phyloP scores from a whole-genome alignment of 1,139 yeast species.

The Kodamaea sp. region DNA sequence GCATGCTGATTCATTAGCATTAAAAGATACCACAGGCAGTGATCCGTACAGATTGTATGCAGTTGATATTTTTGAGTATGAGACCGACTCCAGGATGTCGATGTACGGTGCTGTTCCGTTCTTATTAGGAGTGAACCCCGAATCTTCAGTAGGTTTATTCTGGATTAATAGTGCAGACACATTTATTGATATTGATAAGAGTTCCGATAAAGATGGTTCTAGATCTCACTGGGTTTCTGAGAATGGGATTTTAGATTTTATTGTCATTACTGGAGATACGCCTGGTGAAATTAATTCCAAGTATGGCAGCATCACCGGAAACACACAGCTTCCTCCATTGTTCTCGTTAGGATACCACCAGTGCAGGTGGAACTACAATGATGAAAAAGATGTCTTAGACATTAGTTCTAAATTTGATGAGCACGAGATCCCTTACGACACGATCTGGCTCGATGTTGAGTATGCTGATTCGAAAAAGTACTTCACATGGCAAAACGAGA shows the following conservation, averaged over 20 bases:
- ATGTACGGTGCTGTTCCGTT: slow-evolving; percentile 96
- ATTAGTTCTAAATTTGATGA: slow-evolving; percentile 72
- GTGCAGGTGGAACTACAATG: slow-evolving; percentile 96
- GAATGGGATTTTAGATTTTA: slow-evolving; percentile 76
- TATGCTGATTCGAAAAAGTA: slow-evolving; percentile 84
- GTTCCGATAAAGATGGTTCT: slow-evolving; percentile 22
- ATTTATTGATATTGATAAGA: slow-evolving; percentile 69
- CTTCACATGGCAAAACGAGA: slow-evolving; percentile 82
- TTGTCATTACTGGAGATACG: slow-evolving; percentile 62
- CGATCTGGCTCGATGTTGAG: slow-evolving; percentile 94
- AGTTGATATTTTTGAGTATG: slow-evolving; percentile 94
- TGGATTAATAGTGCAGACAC: slow-evolving; percentile 97
- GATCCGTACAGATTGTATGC: slow-evolving; percentile 85
- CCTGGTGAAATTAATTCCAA: slow-evolving; percentile 62
- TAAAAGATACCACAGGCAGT: slow-evolving; percentile 62
- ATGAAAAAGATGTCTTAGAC: slow-evolving; percentile 76
- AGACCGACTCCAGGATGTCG: slow-evolving; percentile 75
- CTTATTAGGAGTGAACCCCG: slow-evolving; percentile 66
- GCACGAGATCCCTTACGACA: slow-evolving; percentile 79
- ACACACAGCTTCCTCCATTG: slow-evolving; percentile 69
- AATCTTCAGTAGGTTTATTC: slow-evolving; percentile 70
- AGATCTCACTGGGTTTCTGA: slow-evolving; percentile 93
- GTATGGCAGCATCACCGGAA: slow-evolving; percentile 78
- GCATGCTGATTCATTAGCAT: slow-evolving; percentile 78
- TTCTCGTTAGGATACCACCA: slow-evolving; percentile 83